Evolutionary conservation across 768 basidiomycete genomes (phyloP).

Genomic region (Boletales sp.): DNA sequence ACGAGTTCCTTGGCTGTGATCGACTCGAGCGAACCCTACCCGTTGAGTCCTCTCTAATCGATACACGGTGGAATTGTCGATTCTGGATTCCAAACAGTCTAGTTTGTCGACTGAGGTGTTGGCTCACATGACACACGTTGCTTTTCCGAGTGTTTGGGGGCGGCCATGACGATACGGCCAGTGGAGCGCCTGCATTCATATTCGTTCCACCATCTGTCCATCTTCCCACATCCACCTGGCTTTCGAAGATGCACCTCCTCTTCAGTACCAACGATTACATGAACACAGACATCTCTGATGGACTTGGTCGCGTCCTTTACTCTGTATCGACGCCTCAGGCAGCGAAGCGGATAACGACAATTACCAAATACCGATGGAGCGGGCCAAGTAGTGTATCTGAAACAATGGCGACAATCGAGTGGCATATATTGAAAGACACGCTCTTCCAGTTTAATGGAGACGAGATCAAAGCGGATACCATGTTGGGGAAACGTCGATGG

Average conservation of each 20-base stretch:
- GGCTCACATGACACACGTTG: constrained; percentile 11
- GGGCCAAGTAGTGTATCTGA: constrained; percentile 15
- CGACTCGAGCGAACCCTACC: too few relatives aligned
- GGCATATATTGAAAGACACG: constrained; percentile 26
- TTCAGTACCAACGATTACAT: constrained; percentile 18
- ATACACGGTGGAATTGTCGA: background rate
- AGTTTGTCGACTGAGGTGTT: constrained; percentile 4
- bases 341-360: constrained; percentile 18
- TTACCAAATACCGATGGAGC: constrained; percentile 23
- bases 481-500: constrained; percentile 22
- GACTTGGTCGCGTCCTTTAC: constrained; percentile 17
- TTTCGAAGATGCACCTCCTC: constrained; percentile 16
- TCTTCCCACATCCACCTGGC: background rate
- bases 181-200: background rate
- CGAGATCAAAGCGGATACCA: constrained; percentile 22
- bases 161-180: background rate
- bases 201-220: background rate
- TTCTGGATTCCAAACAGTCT: background rate
- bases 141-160: constrained; percentile 1
- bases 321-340: constrained; percentile 15
- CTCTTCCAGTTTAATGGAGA: constrained; percentile 30
- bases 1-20: too few relatives aligned
- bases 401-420: constrained; percentile 35
- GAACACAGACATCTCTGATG: constrained; percentile 20
- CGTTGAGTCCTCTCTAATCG: too few relatives aligned